Conservation (phyloP, 1,139 yeast species). For the Taiozyma onychis region DNA sequence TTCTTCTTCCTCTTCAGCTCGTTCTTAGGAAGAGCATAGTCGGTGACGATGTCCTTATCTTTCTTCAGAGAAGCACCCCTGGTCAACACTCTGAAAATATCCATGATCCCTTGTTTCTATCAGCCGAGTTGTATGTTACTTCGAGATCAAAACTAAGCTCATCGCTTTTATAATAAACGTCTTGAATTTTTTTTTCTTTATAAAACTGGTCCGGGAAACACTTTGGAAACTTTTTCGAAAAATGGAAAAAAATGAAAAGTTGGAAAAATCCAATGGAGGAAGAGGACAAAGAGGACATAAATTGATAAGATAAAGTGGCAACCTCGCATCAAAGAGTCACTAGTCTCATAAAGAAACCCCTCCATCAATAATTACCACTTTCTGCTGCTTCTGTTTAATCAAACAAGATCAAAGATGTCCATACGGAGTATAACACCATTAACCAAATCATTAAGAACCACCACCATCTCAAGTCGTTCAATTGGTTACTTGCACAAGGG, state of each 20-base stretch:
- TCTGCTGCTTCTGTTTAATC: background rate
- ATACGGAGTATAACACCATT: background rate
- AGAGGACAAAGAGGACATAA: background rate
- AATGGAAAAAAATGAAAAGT: background rate
- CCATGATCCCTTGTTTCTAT: constrained; percentile 46
- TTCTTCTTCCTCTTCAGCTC: constrained; percentile 28
- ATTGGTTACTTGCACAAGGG: constrained; percentile 44
- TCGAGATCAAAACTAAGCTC: background rate
- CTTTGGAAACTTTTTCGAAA: background rate
- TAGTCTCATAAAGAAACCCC: no score
- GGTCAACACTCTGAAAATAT: constrained; percentile 76
- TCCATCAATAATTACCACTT: no score
- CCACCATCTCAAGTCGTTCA: constrained; percentile 10
- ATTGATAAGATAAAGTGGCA: background rate
- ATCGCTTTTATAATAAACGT: background rate
- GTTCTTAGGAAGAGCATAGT: constrained; percentile 36
- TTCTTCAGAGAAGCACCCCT: constrained; percentile 80
- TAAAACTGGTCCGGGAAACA: background rate
- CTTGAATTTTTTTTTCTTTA: background rate
- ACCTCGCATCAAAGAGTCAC: no score
- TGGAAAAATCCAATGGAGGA: no score
- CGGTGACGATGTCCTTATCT: constrained; percentile 37
- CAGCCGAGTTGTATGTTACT: background rate
- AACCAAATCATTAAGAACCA: background rate
- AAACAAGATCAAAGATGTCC: background rate